phyloP scores from a whole-genome alignment of 257 asterid species.

The Jacaranda copaia region DNA sequence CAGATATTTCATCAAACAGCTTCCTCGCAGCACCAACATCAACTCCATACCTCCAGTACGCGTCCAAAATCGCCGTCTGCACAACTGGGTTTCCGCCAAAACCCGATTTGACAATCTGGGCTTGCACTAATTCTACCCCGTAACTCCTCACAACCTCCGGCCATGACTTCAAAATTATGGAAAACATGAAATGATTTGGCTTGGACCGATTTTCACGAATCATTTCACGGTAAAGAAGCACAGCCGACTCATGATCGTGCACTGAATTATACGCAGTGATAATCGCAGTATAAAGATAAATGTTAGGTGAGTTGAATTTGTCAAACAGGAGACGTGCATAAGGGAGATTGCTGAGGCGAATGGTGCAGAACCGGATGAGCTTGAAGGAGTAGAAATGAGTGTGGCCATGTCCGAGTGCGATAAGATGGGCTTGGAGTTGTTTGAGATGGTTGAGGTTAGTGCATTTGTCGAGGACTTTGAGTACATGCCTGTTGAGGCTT shows the following conservation, averaged over 20 bases:
- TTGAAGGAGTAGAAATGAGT: constrained; percentile 80
- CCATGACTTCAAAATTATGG: constrained; percentile 63
- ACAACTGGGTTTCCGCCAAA: constrained; percentile 60
- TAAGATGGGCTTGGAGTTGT: constrained; percentile 79
- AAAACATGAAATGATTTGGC: constrained; percentile 74
- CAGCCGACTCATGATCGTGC: constrained; percentile 57
- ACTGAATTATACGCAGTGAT: constrained; percentile 55
- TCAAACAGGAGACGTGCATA: constrained; percentile 79
- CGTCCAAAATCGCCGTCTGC: constrained; percentile 72
- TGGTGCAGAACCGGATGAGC: constrained; percentile 75
- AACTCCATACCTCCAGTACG: constrained; percentile 56
- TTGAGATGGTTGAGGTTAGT: constrained; percentile 57
- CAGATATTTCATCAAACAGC: constrained; percentile 80
- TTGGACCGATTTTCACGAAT: constrained; percentile 51
- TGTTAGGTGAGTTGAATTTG: constrained; percentile 59
- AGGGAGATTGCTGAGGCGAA: constrained; percentile 50
- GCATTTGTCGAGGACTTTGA: constrained; percentile 63
- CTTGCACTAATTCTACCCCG: constrained; percentile 73
- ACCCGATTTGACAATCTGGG: constrained; percentile 68
- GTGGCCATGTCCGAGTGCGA: constrained; percentile 65
- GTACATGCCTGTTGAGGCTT: constrained; percentile 58
- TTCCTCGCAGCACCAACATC: constrained; percentile 56
- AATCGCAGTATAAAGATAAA: constrained; percentile 65
- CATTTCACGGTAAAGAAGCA: constrained; percentile 66
- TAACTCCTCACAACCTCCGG: constrained; percentile 52